Base-by-base conservation (phyloP, 495 filamentous ascomycete genomes). In the Cladorrhinum samala region DNA sequence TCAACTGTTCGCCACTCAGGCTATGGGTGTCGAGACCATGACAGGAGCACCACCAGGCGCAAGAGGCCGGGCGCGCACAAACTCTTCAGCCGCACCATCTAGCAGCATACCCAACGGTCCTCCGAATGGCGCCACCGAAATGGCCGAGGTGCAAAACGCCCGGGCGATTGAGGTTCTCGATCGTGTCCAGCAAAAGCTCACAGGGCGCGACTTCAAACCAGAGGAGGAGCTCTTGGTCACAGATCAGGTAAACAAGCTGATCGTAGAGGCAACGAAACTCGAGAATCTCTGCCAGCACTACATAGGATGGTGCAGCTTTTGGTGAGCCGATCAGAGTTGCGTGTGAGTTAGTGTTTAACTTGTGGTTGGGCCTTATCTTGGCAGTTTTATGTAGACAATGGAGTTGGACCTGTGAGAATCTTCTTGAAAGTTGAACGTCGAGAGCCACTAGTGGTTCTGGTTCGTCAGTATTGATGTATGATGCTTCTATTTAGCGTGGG, bases 221-320 rank as follows among this genome's bases (percentile, higher is more conserved):
- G 72, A 78, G 9, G 88, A 91, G 55, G 93, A 96, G 70, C 76
- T 99, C 51, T 83, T 80, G 47, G 83, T 94, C n/a, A 84, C 86
- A 16, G 80, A 84, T 36, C 94, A 97, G 68, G 94, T 99, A 2
- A 91, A 95, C 65, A 92, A 91, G 69, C 71, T 97, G 61, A 86
- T 97, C 54, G 84, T 84, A 30, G 92, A 99, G 71, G 94, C 94
- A 17, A 97, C 93, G 5, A 96, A 89, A 60, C 76, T 96, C 42
- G 94, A 97, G 76, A 97, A 97, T 71, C 77, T 99, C 52, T 97
- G 94, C 65, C 93, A 96, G 73, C 93, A 97, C 73, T 99, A 96
- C 69, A 96, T 97, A 54, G 93, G 92, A 49, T 94, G 90, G 89
- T 95, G 89, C 69, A 91, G 87, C 70, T 94, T 92, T 77, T 92